Evolutionary conservation across 2,329 filamentous ascomycete genomes (phyloP), one percentile per base, ranked within the genome.

Genomic region (Shiraia bambusicola): DNA sequence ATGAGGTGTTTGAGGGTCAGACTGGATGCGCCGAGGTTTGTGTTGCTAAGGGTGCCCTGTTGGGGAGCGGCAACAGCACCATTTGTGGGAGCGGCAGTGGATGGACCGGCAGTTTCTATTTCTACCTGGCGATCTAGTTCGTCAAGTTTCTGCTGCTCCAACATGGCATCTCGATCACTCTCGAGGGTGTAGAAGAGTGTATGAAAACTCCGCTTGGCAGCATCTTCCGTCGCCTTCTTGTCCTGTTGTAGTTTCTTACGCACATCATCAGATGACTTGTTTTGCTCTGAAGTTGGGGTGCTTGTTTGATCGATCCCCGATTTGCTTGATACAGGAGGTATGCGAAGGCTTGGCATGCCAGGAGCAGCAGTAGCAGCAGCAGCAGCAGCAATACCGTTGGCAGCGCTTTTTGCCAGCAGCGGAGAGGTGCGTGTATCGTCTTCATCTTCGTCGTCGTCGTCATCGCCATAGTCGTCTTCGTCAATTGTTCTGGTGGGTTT

Each of bases 1-100:
- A 98, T 97, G 47, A 98, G 82, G 69, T 98, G 92, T 72, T 98
- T 98, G 41, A 98, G 76, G 4, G 93, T 97, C 52, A 98, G 76
- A 68, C 91, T 97, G 3, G 93, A 97, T 37, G 93, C 91, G 64
- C 93, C 93, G 10, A 98, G 79, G 69, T 98, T 97, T 40, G 92
- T 88, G 67, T 83, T 95, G 66, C 90, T 95, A 43, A 98, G 77
- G 25, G 90, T 90, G 39, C 93, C 92, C 61, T 95, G 88, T 52
- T 88, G 87, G 52, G 82, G 80, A 11, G 74, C 75, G 13, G 72
- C 58, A 11, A 58, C 59, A 30, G 76, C 76, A 50, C 73, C 74
- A 45, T 73, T 74, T 60, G 83, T 79, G 38, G 71, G 71, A 34
- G 69, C 67, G 37, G 57, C 66, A 7, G 64, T 69, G n/a, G 66